Evolutionary conservation across 345 rosid genomes (phyloP).

Genomic region (Populus nigra): DNA sequence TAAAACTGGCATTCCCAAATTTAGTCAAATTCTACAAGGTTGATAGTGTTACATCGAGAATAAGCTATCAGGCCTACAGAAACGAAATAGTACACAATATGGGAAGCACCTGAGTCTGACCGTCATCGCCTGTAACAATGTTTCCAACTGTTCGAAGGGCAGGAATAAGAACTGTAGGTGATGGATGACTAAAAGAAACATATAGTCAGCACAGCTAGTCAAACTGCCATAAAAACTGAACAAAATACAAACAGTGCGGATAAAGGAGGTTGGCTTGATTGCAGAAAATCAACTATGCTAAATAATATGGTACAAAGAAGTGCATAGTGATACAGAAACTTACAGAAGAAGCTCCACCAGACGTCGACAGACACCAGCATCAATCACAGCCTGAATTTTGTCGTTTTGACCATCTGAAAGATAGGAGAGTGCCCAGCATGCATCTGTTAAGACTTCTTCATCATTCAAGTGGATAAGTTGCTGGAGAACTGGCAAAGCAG

Average conservation of each 20-base stretch:
- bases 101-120: conserved; percentile 37
- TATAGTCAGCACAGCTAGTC: conserved; percentile 1
- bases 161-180: conserved; percentile 30
- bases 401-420: conserved; percentile 40
- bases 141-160: conserved; percentile 40
- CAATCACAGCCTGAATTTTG: conserved; percentile 41
- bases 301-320: no score
- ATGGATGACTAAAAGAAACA: conserved; percentile 22
- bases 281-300: neutral
- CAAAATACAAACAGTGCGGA: neutral
- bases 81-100: neutral
- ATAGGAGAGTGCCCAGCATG: conserved; percentile 44
- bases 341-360: conserved; percentile 40
- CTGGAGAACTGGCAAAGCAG: conserved; percentile 27
- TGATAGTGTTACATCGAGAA: neutral
- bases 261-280: neutral
- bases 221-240: neutral
- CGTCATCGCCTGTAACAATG: conserved; percentile 36
- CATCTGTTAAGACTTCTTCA: conserved; percentile 38
- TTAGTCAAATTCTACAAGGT: neutral
- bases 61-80: neutral
- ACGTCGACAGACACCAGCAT: conserved; percentile 35
- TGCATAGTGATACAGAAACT: neutral
- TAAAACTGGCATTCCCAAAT: neutral
- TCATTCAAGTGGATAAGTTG: conserved; percentile 29